A percentile compares a stretch with the other conserved stretches of the same genome.
phyloP scores from a whole-genome alignment of 73 alveolate species.

The Paramecium caudatum region DNA sequence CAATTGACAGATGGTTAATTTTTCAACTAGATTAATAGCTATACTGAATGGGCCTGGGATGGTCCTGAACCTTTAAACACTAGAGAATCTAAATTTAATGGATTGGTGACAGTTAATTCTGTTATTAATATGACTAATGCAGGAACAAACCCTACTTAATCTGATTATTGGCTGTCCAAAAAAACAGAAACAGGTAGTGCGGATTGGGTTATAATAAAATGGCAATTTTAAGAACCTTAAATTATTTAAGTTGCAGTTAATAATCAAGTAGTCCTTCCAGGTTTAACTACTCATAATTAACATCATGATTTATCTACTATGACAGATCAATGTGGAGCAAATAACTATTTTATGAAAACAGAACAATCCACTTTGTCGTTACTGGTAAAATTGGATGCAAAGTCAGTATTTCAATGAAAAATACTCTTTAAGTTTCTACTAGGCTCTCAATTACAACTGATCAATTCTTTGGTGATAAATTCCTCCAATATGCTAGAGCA shows the following conservation, averaged over 20 bases:
- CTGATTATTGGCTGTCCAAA: slow-evolving; percentile 60
- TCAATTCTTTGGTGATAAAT: slow-evolving; percentile 35
- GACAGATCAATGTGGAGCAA: slow-evolving; percentile 73
- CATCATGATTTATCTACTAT: slow-evolving; percentile 57
- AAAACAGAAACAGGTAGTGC: slow-evolving; percentile 53
- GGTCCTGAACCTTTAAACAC: slow-evolving; percentile 71
- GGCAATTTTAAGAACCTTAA: not conserved
- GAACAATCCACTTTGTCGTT: slow-evolving; percentile 71
- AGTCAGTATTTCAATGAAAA: not conserved
- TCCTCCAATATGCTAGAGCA: slow-evolving; percentile 55
- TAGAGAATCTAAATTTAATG: slow-evolving; percentile 72
- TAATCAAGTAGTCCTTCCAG: slow-evolving; percentile 23
- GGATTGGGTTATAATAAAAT: slow-evolving; percentile 60
- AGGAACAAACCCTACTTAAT: slow-evolving; percentile 25
- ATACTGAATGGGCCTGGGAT: slow-evolving; percentile 72
- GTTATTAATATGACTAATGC: slow-evolving; percentile 52
- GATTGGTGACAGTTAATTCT: slow-evolving; percentile 30
- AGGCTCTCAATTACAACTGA: slow-evolving; percentile 14
- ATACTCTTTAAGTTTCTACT: slow-evolving; percentile 39
- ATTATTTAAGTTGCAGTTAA: slow-evolving; percentile 10
- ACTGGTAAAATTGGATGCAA: slow-evolving; percentile 64
- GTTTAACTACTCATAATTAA: not conserved
- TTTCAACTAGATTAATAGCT: slow-evolving; percentile 64
- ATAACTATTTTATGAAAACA: slow-evolving; percentile 67
- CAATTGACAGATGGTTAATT: slow-evolving; percentile 68